Percentiles rank a stretch among this genome's conserved stretches.
phyloP scores from a whole-genome alignment of 2,329 filamentous ascomycete species.

The Cyanodermella asteris region DNA sequence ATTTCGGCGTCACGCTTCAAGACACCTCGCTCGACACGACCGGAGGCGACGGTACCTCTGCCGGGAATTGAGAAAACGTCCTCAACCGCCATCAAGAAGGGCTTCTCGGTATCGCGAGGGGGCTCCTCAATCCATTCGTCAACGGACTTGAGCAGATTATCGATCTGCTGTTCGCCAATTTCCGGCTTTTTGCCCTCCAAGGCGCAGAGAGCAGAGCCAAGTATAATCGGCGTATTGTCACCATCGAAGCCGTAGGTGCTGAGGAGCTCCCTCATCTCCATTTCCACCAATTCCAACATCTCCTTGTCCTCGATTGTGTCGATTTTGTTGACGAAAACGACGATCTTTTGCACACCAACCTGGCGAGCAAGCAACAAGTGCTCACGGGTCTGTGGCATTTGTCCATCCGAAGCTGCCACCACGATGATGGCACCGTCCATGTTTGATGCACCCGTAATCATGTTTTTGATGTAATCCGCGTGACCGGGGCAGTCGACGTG shows the following conservation, averaged over 20 bases:
- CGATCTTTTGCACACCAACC: conserved; percentile 93
- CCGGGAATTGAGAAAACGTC: conserved; percentile 78
- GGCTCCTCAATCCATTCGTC: conserved; percentile 95
- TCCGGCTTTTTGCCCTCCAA: conserved; percentile 71
- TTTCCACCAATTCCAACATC: conserved; percentile 99
- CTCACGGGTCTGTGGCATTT: conserved; percentile 99
- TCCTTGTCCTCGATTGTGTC: conserved; percentile 93
- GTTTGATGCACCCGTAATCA: conserved; percentile 98
- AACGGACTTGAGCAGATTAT: conserved; percentile 73
- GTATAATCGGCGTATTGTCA: conserved; percentile 89
- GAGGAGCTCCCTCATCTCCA: conserved; percentile 98
- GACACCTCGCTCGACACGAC: conserved; percentile 86
- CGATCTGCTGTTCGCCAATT: conserved; percentile 71
- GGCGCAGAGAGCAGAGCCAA: conserved; percentile 90
- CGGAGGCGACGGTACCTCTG: conserved; percentile 89
- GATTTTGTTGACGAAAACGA: conserved; percentile 99
- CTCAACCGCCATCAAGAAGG: conserved; percentile 97
- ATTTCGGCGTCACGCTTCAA: conserved; percentile 89
- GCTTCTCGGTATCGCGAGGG: conserved; percentile 83
- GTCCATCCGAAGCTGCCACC: conserved; percentile 91
- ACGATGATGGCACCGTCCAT: conserved; percentile 99
- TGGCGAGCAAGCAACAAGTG: conserved; percentile 94
- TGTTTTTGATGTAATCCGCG: conserved; percentile 99
- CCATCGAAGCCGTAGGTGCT: conserved; percentile 88
- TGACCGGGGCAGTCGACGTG: conserved; percentile 99